These are phyloP conservation scores for Aspergillus panamensis DNA, from an alignment of 495 filamentous ascomycete genomes.

Conservation along the genomic window DNA sequence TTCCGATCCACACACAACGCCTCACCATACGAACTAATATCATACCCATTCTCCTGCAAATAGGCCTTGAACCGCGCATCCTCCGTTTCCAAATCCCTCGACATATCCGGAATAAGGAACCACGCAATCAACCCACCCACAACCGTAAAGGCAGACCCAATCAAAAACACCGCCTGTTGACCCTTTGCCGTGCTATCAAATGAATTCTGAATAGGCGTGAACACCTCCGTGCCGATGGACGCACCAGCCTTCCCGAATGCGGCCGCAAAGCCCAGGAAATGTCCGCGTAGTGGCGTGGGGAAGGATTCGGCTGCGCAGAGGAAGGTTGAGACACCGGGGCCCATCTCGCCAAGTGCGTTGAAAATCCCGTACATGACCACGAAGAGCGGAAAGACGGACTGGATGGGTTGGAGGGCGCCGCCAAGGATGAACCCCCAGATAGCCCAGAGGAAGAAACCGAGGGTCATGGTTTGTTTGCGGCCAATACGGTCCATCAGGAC, in stretches of 20 bases:
- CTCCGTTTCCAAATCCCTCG: conserved; percentile 42
- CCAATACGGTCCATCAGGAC: conserved; percentile 48
- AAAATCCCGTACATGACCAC: conserved; percentile 52
- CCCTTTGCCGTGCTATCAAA: conserved; percentile 37
- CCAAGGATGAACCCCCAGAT: conserved; percentile 49
- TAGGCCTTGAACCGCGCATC: conserved; percentile 44
- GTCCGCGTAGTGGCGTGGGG: conserved; percentile 48
- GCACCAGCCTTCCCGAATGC: conserved; percentile 50
- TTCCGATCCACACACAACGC: conserved; percentile 14
- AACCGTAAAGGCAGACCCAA: conserved; percentile 40
- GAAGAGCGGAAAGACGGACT: conserved; percentile 46
- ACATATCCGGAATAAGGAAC: conserved; percentile 46
- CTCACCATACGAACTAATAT: conserved; percentile 25
- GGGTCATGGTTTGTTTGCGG: conserved; percentile 44
- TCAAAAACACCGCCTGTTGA: conserved; percentile 46
- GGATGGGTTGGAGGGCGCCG: conserved; percentile 40
- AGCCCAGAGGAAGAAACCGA: conserved; percentile 41
- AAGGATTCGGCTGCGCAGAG: conserved; percentile 47
- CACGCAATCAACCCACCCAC: conserved; percentile 42
- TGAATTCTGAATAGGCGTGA: conserved; percentile 42
- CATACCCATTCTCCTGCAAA: conserved; percentile 42
- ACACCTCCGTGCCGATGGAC: conserved; percentile 46
- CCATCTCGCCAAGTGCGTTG: conserved; percentile 45
- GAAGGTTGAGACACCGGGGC: conserved; percentile 47
- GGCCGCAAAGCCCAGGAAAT: conserved; percentile 47